phyloP scores from a whole-genome alignment of 345 rosid species.

The Acer campestre region DNA sequence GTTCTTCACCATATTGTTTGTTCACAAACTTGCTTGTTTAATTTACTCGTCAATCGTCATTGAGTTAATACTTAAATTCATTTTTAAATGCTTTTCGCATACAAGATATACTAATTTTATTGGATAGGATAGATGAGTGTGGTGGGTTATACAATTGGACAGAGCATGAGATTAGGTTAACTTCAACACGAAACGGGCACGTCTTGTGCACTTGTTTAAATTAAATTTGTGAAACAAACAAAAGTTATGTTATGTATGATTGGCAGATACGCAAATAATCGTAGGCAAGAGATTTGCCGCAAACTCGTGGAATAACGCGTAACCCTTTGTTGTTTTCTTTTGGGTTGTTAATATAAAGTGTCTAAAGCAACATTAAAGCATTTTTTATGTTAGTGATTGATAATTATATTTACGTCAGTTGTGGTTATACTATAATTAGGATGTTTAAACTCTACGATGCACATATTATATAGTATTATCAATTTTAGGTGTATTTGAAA shows the following conservation, averaged over 20 bases:
- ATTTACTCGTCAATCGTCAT: too few species aligned
- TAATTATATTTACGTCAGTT: too few species aligned
- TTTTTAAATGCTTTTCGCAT: neutral
- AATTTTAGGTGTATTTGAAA: neutral
- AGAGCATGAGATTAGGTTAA: constrained; percentile 1
- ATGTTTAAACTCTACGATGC: neutral
- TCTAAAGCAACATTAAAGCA: neutral
- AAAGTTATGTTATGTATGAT: too few species aligned
- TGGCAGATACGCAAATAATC: too few species aligned
- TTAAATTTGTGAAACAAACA: too few species aligned
- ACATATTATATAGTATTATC: neutral
- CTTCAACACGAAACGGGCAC: neutral
- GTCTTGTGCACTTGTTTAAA: neutral
- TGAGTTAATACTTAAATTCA: too few species aligned
- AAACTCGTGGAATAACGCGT: neutral
- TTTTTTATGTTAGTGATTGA: neutral
- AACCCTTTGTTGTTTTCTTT: neutral
- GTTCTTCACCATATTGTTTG: neutral
- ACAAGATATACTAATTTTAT: neutral
- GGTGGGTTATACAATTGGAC: neutral
- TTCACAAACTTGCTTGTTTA: too few species aligned
- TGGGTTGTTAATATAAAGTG: neutral
- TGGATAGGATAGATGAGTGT: neutral
- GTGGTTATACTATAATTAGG: neutral
- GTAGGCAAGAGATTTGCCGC: neutral